Conservation (phyloP, 805 yeast species). For the Monosporozyma solicola region DNA sequence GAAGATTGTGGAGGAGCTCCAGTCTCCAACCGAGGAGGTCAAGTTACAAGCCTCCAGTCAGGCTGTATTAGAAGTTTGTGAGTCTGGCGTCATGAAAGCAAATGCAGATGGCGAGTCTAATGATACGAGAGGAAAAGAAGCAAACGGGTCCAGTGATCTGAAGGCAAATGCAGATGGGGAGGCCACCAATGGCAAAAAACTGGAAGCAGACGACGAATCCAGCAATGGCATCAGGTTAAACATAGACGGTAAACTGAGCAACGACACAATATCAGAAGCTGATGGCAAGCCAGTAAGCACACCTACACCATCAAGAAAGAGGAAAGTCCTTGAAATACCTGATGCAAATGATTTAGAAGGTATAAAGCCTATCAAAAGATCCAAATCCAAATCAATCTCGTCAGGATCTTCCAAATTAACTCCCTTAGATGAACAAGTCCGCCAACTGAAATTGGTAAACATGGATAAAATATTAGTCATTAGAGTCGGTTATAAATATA, state of each 20-base stretch:
- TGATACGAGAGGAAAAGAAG: too few species aligned
- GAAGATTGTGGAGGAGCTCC: not conserved
- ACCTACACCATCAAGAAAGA: not conserved
- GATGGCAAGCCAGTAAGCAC: not conserved
- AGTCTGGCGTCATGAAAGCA: not conserved
- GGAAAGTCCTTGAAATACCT: not conserved
- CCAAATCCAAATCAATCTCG: not conserved
- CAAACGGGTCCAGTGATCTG: too few species aligned
- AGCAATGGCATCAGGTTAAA: not conserved
- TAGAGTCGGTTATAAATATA: conserved; percentile 89
- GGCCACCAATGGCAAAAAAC: too few species aligned
- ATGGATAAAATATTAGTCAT: conserved; percentile 65
- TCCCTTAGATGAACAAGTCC: conserved; percentile 73
- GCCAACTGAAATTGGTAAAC: conserved; percentile 52
- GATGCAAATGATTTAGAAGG: not conserved
- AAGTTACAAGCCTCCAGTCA: not conserved
- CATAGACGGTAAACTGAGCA: too few species aligned
- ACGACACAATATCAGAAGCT: not conserved
- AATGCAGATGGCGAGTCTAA: not conserved
- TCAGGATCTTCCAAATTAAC: conserved; percentile 36
- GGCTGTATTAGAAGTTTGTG: not conserved
- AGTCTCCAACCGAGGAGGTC: not conserved
- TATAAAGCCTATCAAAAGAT: not conserved
- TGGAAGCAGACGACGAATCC: not conserved
- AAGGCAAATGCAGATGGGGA: too few species aligned